These are phyloP conservation scores for Friedmanniomyces endolithicus DNA, from an alignment of 495 filamentous ascomycete species.

Conservation along the genomic window DNA sequence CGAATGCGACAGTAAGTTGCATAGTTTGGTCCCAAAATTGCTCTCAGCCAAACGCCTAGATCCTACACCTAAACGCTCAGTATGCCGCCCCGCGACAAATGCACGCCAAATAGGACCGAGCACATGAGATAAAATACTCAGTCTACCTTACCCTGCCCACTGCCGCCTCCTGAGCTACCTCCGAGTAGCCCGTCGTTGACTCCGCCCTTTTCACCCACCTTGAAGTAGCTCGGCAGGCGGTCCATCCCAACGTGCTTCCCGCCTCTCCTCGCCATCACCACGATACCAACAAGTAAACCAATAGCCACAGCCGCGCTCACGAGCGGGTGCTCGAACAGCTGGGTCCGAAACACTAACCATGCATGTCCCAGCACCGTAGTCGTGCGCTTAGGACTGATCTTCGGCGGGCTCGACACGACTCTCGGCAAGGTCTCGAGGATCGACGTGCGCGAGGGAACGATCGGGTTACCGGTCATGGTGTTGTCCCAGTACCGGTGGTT, in stretches of 20 bases:
- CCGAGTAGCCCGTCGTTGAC: conserved; percentile 59
- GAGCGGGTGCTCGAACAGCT: conserved; percentile 71
- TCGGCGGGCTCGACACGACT: conserved; percentile 54
- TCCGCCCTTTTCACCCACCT: conserved; percentile 58
- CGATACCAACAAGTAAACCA: conserved; percentile 31
- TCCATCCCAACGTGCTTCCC: conserved; percentile 15
- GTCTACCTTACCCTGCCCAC: conserved; percentile 63
- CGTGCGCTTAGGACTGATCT: conserved; percentile 76
- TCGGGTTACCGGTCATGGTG: conserved; percentile 73
- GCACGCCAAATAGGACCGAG: background rate
- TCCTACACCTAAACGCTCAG: background rate
- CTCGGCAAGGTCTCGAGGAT: conserved; percentile 90
- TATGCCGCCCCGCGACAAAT: background rate
- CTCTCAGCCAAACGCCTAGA: background rate
- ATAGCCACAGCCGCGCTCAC: conserved; percentile 46
- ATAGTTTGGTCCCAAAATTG: no score
- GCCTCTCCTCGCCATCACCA: conserved; percentile 5
- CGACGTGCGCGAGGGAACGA: conserved; percentile 80
- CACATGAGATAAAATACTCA: conserved; percentile 25
- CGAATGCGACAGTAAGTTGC: no score
- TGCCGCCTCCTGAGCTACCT: conserved; percentile 31
- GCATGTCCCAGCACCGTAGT: conserved; percentile 34
- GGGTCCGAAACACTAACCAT: conserved; percentile 43
- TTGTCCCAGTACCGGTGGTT: conserved; percentile 90
- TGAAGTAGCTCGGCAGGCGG: conserved; percentile 31